Base-by-base conservation (phyloP, 2,329 filamentous ascomycete species). In the Ceratocystis destructans region DNA sequence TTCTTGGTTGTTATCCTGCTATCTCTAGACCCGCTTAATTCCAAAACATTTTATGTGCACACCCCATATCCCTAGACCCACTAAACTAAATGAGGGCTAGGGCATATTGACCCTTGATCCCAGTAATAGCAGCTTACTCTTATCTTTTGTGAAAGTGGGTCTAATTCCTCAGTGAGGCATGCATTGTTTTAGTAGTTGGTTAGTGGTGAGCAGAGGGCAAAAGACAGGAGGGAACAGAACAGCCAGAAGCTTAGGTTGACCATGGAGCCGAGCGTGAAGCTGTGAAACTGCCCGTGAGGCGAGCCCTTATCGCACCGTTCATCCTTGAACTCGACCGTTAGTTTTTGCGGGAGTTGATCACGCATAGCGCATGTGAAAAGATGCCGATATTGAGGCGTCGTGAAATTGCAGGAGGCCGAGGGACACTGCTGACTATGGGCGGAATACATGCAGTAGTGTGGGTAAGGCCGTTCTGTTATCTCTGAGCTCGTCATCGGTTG, bases 91-190 rank as follows among this genome's bases (percentile, higher is more conserved):
- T 59, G 12, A 53, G 28, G 55, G 12, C 61, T 62, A 62, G 44
- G 37, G 57, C 33, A 41, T 20, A 45, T 41, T 8, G 3, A 37
- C 33, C 28, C 25, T 31, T 59, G 17, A 20, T 37, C 55, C 55
- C n/a, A 37, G 55, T n/a, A 59, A 59, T 59, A 59, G 7, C n/a
- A 59, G 55, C 55, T 59, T 59, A 28, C 55, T 59, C 55, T 59
- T 59, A 59, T 59, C 55, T 59, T 41, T 37, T 37, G 55, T 37
- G 17, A 3, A 8, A 37, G 28, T 59, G 55, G 55, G 6, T 15
- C 55, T 1, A 31, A 20, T n/a, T n/a, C 17, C 28, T n/a, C 50
- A 12, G 17, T 59, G 55, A 59, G 55, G 55, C 55, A n/a, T 53
- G 15, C 28, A 28, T 37, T 59, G 50, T 15, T 25, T 55, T 31